Evolutionary conservation across 805 yeast genomes (phyloP), one percentile per base, ranked within the genome.

Genomic region (Myxozyma monticola): DNA sequence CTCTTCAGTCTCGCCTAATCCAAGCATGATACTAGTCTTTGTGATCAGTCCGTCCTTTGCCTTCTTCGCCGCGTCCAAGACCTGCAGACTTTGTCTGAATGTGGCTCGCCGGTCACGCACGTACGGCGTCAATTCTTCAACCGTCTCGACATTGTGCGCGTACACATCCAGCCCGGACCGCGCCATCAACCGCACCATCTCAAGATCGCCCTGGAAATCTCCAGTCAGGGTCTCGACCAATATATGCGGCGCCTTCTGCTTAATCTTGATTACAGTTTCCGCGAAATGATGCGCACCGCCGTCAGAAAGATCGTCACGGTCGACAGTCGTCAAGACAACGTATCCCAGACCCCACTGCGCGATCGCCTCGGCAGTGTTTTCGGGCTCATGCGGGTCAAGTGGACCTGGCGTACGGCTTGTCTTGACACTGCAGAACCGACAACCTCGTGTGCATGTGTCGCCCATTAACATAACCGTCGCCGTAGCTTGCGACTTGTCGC

Each of bases 391-490:
- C 18, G 97, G 96, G 71, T 93, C 99, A 6, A 95, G 84, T 8
- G 89, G 81, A 0, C 84, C 81, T 1, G 99, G 99, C 1, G 72
- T 72, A 63, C 99, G 78, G 67, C 83, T 83, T 1, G 99, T 93
- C 69, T 93, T 93, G 40, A 93, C 99, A 0, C 96, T 87, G 68
- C 99, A 93, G 71, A 93, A 93, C 57, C 99, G 77, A 67, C 99
- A 93, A n/a, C 99, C 99, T 71, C 99, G 78, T 1, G 99, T 93
- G 71, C 99, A 93, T 0, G 99, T 93, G 63, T 93, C 99, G 55
- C 99, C 99, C 78, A 93, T 77, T 51, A 93, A 75, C 99, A 93
- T 93, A 61, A 93, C 93, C 1, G 99, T 93, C 4, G 96, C 96
- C 6, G 96, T 88, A 2, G 99, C 97, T 57, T 88, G 91, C 5